Base-by-base conservation (phyloP, 1,139 yeast genomes). In the Hyphopichia buzzinii region DNA sequence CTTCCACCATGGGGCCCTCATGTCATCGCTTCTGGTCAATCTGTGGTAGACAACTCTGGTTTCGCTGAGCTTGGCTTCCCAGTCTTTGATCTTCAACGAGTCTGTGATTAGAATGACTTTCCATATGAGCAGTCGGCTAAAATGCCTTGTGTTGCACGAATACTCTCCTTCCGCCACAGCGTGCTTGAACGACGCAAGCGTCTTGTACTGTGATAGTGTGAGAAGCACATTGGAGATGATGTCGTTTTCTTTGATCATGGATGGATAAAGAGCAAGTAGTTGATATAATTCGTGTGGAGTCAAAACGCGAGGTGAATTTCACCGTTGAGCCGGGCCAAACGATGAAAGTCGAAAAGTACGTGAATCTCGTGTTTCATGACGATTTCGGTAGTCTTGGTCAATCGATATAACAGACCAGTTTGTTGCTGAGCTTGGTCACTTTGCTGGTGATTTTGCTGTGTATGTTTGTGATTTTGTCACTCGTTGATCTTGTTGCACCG, bases 1-100 rank as follows among this genome's bases (percentile, higher is more conserved):
- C 13, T 44, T 44, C 50, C 55, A 52, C 76, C 76, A 71, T 5
- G 77, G 77, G 2, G 67, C 52, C 1, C 42, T 44, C 65, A 67
- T 56, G 34, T 68, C 72, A 6, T 53, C 43, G 8, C 60, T 48
- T 35, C 50, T 55, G 17, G 51, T 47, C 8, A 71, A 50, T 40
- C 68, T 65, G 38, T 64, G 70, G 42, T 60, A 71, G 2, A 69
- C 62, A 16, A 64, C 57, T 29, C 77, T 48, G 14, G 67, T 51
- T 26, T 56, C 57, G 24, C 46, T 46, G 15, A 70, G 49, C 33
- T 56, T 50, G 16, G 49, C 38, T 4, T 52, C 55, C 77, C 76
- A 70, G 4, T 47, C 40, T 24, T 59, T 60, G 32, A 68, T 63
- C 39, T 65, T 62, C 29, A 70, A 54, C 28, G 60, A 58, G 31